Percentiles rank a stretch among this genome's conserved stretches.
These are phyloP conservation scores for Primulina tabacum DNA, from an alignment of 257 asterid species.

Conservation along the genomic window DNA sequence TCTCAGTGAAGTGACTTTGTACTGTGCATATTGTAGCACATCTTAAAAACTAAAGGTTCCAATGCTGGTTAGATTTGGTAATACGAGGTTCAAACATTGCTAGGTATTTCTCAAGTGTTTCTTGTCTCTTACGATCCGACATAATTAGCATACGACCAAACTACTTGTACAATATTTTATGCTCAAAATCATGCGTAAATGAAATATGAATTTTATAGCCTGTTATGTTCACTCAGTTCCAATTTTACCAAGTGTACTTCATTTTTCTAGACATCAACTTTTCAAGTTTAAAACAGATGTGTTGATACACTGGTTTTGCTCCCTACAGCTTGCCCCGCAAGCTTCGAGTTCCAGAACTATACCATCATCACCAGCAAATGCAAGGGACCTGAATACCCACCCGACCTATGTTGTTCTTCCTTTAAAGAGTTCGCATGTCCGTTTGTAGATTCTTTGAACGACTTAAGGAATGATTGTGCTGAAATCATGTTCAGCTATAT, in stretches of 20 bases:
- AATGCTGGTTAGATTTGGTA: background rate
- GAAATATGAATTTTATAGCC: no score
- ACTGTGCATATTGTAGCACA: background rate
- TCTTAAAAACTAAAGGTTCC: background rate
- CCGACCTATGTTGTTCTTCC: constrained; percentile 35
- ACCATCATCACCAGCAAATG: constrained; percentile 42
- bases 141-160: no score
- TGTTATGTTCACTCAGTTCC: background rate
- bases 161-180: no score
- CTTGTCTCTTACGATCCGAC: background rate
- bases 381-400: constrained; percentile 37
- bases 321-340: constrained; percentile 40
- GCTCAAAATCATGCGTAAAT: no score
- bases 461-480: constrained; percentile 31
- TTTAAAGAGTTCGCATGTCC: constrained; percentile 41
- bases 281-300: background rate
- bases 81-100: background rate
- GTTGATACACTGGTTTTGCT: background rate
- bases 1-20: no score
- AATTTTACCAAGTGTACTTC: background rate
- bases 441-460: constrained; percentile 28
- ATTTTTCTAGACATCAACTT: background rate
- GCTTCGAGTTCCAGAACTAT: constrained; percentile 42
- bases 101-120: background rate
- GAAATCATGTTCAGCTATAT: constrained; percentile 32